Evolutionary conservation across 345 rosid genomes (phyloP).

Genomic region (Dipteronia dyeriana): DNA sequence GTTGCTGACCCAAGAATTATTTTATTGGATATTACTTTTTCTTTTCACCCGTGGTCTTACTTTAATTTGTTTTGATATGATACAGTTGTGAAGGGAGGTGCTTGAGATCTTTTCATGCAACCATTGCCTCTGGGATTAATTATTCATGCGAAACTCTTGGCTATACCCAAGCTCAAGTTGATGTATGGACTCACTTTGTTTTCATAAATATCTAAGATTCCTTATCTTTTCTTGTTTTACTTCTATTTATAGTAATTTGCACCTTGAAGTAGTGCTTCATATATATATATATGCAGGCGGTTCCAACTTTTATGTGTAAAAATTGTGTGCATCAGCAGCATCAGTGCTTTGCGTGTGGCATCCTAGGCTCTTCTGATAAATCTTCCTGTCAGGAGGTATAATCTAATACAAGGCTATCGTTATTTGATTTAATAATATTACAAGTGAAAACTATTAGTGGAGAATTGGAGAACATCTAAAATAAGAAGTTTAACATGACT

Average conservation of each 20-base stretch:
- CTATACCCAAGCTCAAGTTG: constrained; percentile 39
- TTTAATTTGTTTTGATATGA: constrained; percentile 23
- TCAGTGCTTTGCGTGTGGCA: constrained; percentile 75
- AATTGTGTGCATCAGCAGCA: constrained; percentile 59
- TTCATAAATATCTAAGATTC: not conserved
- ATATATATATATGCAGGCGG: constrained; percentile 42
- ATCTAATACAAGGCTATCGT: not conserved
- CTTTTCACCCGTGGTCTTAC: not conserved
- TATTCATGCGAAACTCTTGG: constrained; percentile 59
- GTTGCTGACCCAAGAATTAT: not conserved
- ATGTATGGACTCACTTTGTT: constrained; percentile 40
- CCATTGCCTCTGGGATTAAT: constrained; percentile 38
- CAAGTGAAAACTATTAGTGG: not conserved
- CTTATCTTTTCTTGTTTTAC: constrained; percentile 8
- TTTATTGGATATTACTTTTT: not conserved
- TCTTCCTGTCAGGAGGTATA: constrained; percentile 56
- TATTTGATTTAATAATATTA: not conserved
- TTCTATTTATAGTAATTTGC: constrained; percentile 5
- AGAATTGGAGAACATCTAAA: not conserved
- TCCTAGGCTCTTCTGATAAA: constrained; percentile 57
- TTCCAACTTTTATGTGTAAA: constrained; percentile 47
- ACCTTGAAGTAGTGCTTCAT: constrained; percentile 14
- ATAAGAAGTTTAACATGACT: not conserved
- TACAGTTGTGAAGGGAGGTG: constrained; percentile 70
- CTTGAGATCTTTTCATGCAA: constrained; percentile 75